phyloP scores from a whole-genome alignment of 495 filamentous ascomycete genomes.

The Tuber umbilicatum region DNA sequence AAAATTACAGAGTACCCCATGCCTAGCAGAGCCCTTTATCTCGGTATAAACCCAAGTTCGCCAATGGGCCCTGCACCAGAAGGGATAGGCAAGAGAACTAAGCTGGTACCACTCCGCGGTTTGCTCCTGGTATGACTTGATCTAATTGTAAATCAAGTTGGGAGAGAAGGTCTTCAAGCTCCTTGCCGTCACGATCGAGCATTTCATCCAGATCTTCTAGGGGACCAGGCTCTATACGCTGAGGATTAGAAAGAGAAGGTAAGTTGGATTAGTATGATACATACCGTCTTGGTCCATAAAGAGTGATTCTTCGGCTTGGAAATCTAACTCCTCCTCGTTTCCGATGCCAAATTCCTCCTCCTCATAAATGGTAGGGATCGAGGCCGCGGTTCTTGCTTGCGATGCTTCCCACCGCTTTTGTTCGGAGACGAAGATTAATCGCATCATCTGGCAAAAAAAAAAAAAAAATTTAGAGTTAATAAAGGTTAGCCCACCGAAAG shows the following conservation, averaged over 20 bases:
- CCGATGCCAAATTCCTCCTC: constrained; percentile 42
- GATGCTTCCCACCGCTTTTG: constrained; percentile 48
- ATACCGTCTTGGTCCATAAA: constrained; percentile 14
- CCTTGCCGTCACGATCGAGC: constrained; percentile 37
- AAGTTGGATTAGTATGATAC: background rate
- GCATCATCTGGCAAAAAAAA: constrained; percentile 44
- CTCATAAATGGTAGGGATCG: constrained; percentile 42
- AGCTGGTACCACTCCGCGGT: background rate
- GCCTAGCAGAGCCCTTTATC: background rate
- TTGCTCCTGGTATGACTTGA: constrained; percentile 13
- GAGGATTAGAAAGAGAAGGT: constrained; percentile 15
- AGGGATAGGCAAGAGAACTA: background rate
- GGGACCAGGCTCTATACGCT: constrained; percentile 13
- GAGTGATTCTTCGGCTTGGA: constrained; percentile 16
- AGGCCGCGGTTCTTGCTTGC: constrained; percentile 34
- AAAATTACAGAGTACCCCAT: background rate
- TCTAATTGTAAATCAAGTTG: constrained; percentile 36
- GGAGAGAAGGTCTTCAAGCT: constrained; percentile 37
- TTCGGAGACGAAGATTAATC: constrained; percentile 47
- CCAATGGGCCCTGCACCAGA: background rate
- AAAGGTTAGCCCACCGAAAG: background rate
- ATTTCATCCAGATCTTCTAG: constrained; percentile 36
- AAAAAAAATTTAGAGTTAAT: background rate
- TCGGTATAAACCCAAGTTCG: background rate
- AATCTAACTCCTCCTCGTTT: constrained; percentile 26